Evolutionary conservation across 148 eudicot species (phyloP).

Genomic region (Arbutus unedo): DNA sequence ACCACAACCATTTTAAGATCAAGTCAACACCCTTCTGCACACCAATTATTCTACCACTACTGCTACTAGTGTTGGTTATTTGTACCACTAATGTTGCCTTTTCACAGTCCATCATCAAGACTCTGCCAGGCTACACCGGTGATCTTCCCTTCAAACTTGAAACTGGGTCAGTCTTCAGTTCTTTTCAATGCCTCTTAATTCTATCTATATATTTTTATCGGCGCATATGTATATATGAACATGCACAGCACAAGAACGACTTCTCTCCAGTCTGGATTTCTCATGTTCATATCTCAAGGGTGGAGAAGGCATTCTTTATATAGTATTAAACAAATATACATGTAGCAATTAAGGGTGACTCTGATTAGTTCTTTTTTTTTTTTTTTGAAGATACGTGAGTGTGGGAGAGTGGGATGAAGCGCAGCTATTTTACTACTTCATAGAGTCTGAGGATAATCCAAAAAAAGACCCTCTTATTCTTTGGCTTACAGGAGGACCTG

Average conservation of each 20-base stretch:
- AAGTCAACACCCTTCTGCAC: background rate
- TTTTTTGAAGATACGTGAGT: conserved; percentile 14
- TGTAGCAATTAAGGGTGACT: background rate
- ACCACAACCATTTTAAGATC: background rate
- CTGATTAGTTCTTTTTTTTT: background rate
- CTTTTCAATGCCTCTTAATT: background rate
- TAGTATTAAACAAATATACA: background rate
- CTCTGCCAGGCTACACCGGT: conserved; percentile 25
- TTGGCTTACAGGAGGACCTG: conserved; percentile 36
- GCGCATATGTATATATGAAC: background rate
- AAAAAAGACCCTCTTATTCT: conserved; percentile 25
- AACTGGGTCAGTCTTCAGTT: conserved; percentile 23
- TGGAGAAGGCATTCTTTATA: background rate
- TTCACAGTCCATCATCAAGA: conserved; percentile 11
- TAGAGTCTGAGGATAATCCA: conserved; percentile 24
- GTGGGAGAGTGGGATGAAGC: conserved; percentile 22
- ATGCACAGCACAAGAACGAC: background rate
- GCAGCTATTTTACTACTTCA: conserved; percentile 31
- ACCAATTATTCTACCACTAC: background rate
- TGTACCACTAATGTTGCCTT: background rate
- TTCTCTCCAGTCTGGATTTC: background rate
- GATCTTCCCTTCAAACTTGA: conserved; percentile 30
- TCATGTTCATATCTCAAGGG: background rate
- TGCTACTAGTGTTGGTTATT: background rate
- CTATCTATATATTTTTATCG: background rate